Evolutionary conservation across 768 basidiomycete genomes (phyloP).

Genomic region (Lentinus brumalis): DNA sequence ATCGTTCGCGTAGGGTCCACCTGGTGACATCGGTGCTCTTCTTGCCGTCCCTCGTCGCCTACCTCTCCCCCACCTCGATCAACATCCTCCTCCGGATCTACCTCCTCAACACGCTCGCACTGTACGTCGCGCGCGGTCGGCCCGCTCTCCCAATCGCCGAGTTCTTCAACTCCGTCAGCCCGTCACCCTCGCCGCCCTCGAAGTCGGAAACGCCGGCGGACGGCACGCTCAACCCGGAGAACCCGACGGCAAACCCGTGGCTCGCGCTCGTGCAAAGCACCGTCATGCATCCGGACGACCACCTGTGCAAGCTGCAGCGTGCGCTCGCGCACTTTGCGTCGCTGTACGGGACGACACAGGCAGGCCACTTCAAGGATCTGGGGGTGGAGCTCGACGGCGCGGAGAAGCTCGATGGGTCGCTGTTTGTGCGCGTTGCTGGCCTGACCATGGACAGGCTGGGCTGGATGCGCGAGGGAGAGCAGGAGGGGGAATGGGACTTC

Average conservation of each 20-base stretch:
- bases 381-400: constrained; percentile 41
- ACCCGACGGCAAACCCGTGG: constrained; percentile 60
- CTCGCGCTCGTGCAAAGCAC: constrained; percentile 53
- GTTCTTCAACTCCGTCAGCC: constrained; percentile 43
- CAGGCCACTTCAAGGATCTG: constrained; percentile 31
- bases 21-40: constrained; percentile 66
- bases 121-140: constrained; percentile 52
- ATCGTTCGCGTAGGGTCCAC: constrained; percentile 48
- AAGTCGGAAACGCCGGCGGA: constrained; percentile 23
- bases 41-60: constrained; percentile 50
- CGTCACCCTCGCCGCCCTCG: constrained; percentile 27
- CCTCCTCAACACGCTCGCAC: constrained; percentile 50
- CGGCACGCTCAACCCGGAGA: constrained; percentile 35
- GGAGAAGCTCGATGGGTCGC: constrained; percentile 56
- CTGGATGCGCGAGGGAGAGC: constrained; percentile 42
- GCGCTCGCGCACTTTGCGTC: constrained; percentile 49
- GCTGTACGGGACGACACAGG: constrained; percentile 44
- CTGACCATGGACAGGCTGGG: constrained; percentile 37
- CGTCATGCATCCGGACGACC: constrained; percentile 61
- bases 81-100: constrained; percentile 57
- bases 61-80: constrained; percentile 43
- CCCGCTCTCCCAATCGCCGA: constrained; percentile 45
- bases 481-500: constrained; percentile 27
- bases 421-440: constrained; percentile 60
- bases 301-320: constrained; percentile 51